Conservation (phyloP, 1,284 basidiomycete species). For the Peniophora sp. region DNA sequence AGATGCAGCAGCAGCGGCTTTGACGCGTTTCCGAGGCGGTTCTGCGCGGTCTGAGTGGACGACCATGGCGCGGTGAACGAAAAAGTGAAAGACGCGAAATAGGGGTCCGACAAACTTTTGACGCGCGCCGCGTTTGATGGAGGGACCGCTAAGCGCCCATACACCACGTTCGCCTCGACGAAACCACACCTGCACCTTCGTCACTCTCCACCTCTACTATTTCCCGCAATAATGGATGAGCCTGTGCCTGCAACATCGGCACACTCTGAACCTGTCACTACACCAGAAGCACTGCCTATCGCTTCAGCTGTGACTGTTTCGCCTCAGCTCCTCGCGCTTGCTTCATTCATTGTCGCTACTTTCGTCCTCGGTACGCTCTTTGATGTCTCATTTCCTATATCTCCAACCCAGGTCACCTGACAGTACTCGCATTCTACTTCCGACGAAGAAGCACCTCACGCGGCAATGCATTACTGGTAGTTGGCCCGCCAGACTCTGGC, state of each 20-base stretch:
- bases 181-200: too few species aligned
- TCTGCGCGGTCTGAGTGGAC: too few species aligned
- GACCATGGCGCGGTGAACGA: too few species aligned
- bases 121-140: constrained; percentile 11
- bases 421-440: constrained; percentile 29
- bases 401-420: background rate
- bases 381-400: background rate
- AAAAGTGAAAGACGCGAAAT: too few species aligned
- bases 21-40: background rate
- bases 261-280: background rate
- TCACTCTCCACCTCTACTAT: too few species aligned
- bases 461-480: constrained; percentile 54
- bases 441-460: constrained; percentile 35
- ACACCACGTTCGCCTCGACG: too few species aligned
- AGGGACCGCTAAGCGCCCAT: too few species aligned
- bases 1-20: background rate
- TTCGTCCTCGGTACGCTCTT: constrained; percentile 12
- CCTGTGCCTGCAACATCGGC: background rate
- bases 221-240: background rate
- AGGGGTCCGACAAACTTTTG: constrained; percentile 24
- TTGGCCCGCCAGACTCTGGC: constrained; percentile 65
- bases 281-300: constrained; percentile 16
- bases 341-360: background rate
- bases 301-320: constrained; percentile 10
- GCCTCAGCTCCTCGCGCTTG: constrained; percentile 15